Evolutionary conservation across 2,329 filamentous ascomycete genomes (phyloP).

Genomic region (Phoma sp.): DNA sequence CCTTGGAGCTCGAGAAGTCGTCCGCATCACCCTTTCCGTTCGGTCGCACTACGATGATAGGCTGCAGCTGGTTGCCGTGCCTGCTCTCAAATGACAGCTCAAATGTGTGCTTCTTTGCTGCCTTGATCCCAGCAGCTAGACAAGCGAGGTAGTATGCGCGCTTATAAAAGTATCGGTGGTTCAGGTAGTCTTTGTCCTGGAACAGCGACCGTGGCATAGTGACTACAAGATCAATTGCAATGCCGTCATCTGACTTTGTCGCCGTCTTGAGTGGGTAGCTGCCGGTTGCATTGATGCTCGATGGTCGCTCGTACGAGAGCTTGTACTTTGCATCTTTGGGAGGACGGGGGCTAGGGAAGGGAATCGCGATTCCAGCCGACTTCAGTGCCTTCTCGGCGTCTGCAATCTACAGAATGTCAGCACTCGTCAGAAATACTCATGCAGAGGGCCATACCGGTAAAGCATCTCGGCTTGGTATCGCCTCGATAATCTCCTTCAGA

Average conservation of each 20-base stretch:
- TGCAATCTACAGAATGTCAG: conserved; percentile 59
- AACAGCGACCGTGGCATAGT: conserved; percentile 82
- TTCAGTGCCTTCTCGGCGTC: conserved; percentile 73
- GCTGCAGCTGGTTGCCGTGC: conserved; percentile 77
- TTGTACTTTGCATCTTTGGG: conserved; percentile 80
- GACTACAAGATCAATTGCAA: conserved; percentile 81
- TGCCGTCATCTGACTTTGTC: conserved; percentile 64
- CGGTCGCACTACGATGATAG: conserved; percentile 63
- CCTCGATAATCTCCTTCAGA: conserved; percentile 64
- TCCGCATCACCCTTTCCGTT: conserved; percentile 39
- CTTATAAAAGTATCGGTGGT: conserved; percentile 94
- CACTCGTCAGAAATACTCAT: not conserved
- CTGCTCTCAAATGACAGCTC: conserved; percentile 68
- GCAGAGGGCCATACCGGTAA: conserved; percentile 47
- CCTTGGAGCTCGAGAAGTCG: conserved; percentile 46
- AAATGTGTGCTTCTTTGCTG: conserved; percentile 60
- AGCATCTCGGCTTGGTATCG: conserved; percentile 58
- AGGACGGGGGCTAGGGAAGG: conserved; percentile 83
- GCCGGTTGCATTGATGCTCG: conserved; percentile 83
- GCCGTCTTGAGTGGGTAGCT: conserved; percentile 82
- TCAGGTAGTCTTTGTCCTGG: conserved; percentile 92
- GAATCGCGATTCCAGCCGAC: conserved; percentile 71
- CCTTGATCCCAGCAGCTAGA: conserved; percentile 72
- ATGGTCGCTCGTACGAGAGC: conserved; percentile 75
- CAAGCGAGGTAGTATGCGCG: conserved; percentile 89